A percentile compares a stretch with the other conserved stretches of the same genome.
phyloP scores from a whole-genome alignment of 495 filamentous ascomycete genomes.

The Hypoxylon intermedium region DNA sequence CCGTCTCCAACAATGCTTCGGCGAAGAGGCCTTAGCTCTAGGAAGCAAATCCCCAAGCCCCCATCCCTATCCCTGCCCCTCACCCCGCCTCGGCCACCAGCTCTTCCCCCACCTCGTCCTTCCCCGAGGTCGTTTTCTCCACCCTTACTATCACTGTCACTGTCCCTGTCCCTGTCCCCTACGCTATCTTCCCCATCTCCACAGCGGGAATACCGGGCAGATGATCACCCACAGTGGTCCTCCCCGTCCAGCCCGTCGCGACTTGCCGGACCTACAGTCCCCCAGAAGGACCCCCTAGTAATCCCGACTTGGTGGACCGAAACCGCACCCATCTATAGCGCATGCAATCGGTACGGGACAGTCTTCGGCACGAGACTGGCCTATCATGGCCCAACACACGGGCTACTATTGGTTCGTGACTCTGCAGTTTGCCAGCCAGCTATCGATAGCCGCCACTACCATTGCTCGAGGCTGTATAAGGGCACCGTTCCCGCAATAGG shows the following conservation, averaged over 20 bases:
- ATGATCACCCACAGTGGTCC: constrained; percentile 20
- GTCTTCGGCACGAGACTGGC: constrained; percentile 23
- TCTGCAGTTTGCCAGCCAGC: background rate
- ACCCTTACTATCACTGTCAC: constrained; percentile 8
- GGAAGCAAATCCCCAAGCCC: constrained; percentile 6
- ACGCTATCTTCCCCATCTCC: constrained; percentile 19
- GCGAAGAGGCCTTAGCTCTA: background rate
- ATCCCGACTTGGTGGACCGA: constrained; percentile 27
- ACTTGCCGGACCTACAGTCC: constrained; percentile 13
- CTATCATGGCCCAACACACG: constrained; percentile 1
- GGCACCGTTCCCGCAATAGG: background rate
- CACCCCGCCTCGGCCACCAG: constrained; percentile 3
- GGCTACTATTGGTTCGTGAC: too few relatives aligned
- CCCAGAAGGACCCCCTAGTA: background rate
- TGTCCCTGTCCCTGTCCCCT: too few relatives aligned
- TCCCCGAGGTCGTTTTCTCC: background rate
- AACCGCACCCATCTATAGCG: constrained; percentile 15
- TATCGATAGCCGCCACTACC: too few relatives aligned
- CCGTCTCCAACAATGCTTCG: constrained; percentile 18
- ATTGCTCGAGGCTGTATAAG: constrained; percentile 10
- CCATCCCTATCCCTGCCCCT: constrained; percentile 5
- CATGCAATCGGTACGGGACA: constrained; percentile 24
- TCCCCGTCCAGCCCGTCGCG: background rate
- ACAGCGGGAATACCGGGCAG: constrained; percentile 20
- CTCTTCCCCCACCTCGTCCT: constrained; percentile 24